These are phyloP conservation scores for Spergularia bocconei DNA, from an alignment of 148 eudicot genomes.

Conservation along the genomic window DNA sequence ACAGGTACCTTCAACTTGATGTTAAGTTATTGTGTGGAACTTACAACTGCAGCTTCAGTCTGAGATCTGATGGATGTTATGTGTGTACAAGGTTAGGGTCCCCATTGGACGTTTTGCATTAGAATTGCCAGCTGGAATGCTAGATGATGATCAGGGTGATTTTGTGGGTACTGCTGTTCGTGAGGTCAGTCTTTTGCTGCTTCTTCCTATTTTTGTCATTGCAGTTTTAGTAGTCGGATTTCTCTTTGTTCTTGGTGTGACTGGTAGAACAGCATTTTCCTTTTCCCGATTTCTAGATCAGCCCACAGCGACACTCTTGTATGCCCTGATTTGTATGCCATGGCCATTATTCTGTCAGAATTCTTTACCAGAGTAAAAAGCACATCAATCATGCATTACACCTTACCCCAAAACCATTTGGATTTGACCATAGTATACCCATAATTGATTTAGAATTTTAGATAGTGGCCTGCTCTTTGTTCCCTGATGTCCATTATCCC, in stretches of 20 bases:
- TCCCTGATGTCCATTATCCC: background rate
- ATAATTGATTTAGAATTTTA: no score
- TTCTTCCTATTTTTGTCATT: background rate
- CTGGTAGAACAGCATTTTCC: background rate
- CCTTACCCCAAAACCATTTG: no score
- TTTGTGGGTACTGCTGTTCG: constrained; percentile 88
- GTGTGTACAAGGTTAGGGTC: constrained; percentile 74
- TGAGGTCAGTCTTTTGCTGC: constrained; percentile 55
- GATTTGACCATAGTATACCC: no score
- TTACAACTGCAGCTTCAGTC: background rate
- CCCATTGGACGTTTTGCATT: constrained; percentile 80
- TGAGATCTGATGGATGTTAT: constrained; percentile 10
- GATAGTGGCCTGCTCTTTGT: background rate
- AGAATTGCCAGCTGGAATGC: constrained; percentile 98
- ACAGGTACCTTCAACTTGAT: constrained; percentile 47
- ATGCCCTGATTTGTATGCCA: background rate
- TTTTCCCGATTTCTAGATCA: background rate
- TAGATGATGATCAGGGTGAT: constrained; percentile 90
- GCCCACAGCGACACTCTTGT: background rate
- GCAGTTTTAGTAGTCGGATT: background rate
- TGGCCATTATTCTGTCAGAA: background rate
- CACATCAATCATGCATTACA: no score
- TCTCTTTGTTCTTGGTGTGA: background rate
- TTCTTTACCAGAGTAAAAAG: background rate
- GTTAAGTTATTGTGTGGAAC: background rate